Evolutionary conservation across 2,329 filamentous ascomycete species (phyloP).

Genomic region (Claviceps pazoutovae): DNA sequence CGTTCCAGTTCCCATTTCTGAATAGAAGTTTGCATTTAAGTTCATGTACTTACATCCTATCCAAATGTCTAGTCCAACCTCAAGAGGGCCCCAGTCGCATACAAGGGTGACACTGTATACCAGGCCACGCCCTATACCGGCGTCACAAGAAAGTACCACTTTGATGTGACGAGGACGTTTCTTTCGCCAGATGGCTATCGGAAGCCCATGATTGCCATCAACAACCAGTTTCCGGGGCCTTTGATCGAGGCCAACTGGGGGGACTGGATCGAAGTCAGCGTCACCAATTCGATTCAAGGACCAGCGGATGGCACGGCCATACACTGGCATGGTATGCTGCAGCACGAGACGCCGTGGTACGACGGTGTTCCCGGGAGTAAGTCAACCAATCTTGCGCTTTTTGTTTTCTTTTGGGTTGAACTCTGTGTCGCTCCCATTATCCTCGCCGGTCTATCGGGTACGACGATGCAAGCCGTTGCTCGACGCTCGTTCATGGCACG

Average conservation of each 20-base stretch:
- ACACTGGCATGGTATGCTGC: constrained; percentile 50
- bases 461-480: background rate
- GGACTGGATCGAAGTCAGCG: constrained; percentile 33
- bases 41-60: too few relatives aligned
- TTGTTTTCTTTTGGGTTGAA: constrained; percentile 10
- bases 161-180: background rate
- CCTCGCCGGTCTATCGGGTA: too few relatives aligned
- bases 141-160: constrained; percentile 1
- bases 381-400: background rate
- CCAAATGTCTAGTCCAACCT: background rate
- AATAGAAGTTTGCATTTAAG: too few relatives aligned
- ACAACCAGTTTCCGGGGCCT: constrained; percentile 46
- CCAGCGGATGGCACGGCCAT: constrained; percentile 43
- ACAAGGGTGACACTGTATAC: background rate
- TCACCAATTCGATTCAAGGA: constrained; percentile 33
- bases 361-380: constrained; percentile 35
- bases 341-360: constrained; percentile 37
- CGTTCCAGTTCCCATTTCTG: background rate
- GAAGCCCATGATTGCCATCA: constrained; percentile 28
- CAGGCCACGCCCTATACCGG: background rate
- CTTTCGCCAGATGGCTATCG: background rate
- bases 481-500: background rate
- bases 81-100: background rate
- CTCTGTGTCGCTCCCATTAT: too few relatives aligned
- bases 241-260: constrained; percentile 40